Conservation (phyloP, 1,139 yeast species). For the Geotrichum candidum region DNA sequence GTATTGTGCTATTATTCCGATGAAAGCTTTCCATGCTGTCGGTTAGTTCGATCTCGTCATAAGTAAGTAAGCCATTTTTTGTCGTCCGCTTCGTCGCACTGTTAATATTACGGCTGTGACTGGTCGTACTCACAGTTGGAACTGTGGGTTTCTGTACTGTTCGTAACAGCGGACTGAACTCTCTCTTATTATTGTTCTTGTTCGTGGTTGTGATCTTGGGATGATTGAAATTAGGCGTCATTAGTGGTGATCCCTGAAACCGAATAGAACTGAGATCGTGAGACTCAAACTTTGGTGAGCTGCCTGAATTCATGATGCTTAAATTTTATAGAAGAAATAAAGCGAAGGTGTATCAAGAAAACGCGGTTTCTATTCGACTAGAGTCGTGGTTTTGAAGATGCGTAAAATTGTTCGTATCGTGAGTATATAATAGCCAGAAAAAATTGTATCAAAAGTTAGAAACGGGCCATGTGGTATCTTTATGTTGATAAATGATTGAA, state of each 20-base stretch:
- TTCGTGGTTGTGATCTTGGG: not conserved
- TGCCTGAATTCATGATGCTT: not conserved
- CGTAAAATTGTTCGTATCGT: not conserved
- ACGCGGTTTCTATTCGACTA: not conserved
- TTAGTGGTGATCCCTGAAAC: not conserved
- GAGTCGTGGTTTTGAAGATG: not conserved
- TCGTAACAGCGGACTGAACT: constrained; percentile 23
- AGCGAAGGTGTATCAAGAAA: not conserved
- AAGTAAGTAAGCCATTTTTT: constrained; percentile 8
- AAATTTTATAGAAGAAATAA: not conserved
- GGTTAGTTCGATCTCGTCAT: constrained; percentile 15
- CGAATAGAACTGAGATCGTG: constrained; percentile 12
- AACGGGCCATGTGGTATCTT: not conserved
- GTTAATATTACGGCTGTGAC: not conserved
- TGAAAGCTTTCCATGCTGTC: constrained; percentile 23
- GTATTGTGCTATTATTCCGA: constrained; percentile 5
- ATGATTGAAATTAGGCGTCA: not conserved
- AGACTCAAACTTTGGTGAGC: constrained; percentile 5
- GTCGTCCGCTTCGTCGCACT: constrained; percentile 16
- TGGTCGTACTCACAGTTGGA: not conserved
- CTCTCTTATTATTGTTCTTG: constrained; percentile 11
- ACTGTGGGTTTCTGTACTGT: constrained; percentile 13
- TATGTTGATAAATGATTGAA: not conserved
- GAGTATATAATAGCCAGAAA: not conserved
- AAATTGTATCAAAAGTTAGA: not conserved